These are phyloP conservation scores for Clathrospora elynae DNA, from an alignment of 2,329 filamentous ascomycete genomes.

Conservation along the genomic window DNA sequence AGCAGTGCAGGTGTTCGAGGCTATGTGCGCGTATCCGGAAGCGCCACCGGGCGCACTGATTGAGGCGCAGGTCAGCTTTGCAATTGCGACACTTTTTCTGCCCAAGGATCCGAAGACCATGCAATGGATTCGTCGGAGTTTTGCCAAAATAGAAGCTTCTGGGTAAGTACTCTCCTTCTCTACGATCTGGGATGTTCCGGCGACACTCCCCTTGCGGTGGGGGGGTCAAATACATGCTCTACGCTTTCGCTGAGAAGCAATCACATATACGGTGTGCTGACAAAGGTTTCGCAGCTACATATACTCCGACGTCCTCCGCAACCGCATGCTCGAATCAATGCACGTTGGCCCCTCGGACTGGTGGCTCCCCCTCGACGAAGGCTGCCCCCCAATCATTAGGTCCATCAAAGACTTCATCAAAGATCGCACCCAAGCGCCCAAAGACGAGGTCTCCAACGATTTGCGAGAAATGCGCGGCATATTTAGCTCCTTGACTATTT, in stretches of 20 bases:
- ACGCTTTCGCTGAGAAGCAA: no score
- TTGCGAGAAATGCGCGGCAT: conserved; percentile 76
- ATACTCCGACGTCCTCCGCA: conserved; percentile 74
- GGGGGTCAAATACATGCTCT: no score
- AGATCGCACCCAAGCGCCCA: conserved; percentile 65
- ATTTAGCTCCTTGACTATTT: conserved; percentile 54
- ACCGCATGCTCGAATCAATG: conserved; percentile 77
- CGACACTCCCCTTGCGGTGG: no score
- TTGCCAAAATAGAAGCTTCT: conserved; percentile 75
- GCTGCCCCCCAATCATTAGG: conserved; percentile 73
- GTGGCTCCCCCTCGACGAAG: conserved; percentile 88
- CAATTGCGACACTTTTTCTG: conserved; percentile 78
- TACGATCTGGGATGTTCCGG: no score
- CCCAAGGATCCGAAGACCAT: conserved; percentile 73
- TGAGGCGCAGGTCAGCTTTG: conserved; percentile 74
- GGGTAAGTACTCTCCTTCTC: conserved; percentile 64
- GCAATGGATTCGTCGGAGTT: conserved; percentile 79
- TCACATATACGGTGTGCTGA: no score
- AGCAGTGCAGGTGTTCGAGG: conserved; percentile 79
- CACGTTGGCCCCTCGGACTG: conserved; percentile 73
- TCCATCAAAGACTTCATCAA: conserved; percentile 81
- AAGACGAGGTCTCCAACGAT: conserved; percentile 62
- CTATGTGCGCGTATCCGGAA: conserved; percentile 72
- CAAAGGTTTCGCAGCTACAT: conserved; percentile 70
- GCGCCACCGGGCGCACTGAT: conserved; percentile 73